Conservation (phyloP, 2,329 filamentous ascomycete genomes). For the Hypoxylon sp. region DNA sequence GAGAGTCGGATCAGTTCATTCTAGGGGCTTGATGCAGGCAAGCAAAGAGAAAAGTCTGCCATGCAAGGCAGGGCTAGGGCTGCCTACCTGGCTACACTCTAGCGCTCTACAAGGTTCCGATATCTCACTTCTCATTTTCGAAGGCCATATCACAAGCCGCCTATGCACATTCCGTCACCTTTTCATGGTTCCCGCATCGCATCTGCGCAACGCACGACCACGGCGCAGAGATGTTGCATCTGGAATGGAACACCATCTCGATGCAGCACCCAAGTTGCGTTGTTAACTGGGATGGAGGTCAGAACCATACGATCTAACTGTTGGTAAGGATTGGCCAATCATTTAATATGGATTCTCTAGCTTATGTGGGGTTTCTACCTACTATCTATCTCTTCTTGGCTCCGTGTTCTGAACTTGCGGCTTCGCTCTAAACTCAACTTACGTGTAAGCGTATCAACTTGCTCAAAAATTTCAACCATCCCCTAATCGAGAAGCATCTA, state of each 20-base stretch:
- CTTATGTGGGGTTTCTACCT: constrained; percentile 20
- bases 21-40: constrained; percentile 30
- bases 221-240: constrained; percentile 23
- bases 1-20: constrained; percentile 8
- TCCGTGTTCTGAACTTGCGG: constrained; percentile 35
- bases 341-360: constrained; percentile 35
- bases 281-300: constrained; percentile 21
- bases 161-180: constrained; percentile 32
- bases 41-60: background rate
- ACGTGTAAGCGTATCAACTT: constrained; percentile 31
- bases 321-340: constrained; percentile 33
- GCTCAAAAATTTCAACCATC: constrained; percentile 32
- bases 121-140: constrained; percentile 15
- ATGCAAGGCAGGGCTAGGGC: constrained; percentile 13
- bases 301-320: constrained; percentile 36
- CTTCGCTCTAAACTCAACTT: constrained; percentile 32
- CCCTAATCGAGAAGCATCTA: constrained; percentile 33
- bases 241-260: constrained; percentile 35
- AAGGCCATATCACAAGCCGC: constrained; percentile 2
- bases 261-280: constrained; percentile 16
- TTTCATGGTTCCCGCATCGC: constrained; percentile 19
- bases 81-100: background rate
- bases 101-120: constrained; percentile 19
- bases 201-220: constrained; percentile 16
- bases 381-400: too few relatives aligned